A percentile compares a stretch with the other conserved stretches of the same genome.
phyloP scores from a whole-genome alignment of 495 filamentous ascomycete species.

The Filosporella fistucella region DNA sequence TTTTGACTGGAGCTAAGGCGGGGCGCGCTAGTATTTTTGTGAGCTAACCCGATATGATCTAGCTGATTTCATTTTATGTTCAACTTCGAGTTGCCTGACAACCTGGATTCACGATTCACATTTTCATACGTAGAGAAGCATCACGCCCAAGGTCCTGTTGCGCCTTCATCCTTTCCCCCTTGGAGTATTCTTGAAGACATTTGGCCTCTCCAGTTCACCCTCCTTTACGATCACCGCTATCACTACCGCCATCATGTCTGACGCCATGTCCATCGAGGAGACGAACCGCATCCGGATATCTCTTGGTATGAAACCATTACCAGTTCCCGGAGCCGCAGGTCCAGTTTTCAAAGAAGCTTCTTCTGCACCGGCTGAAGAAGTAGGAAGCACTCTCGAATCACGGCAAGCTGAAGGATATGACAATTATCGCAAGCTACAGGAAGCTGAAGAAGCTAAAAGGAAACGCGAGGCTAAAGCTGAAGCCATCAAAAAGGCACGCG shows the following conservation, averaged over 20 bases:
- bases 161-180: no score
- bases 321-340: slow-evolving; percentile 63
- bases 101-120: no score
- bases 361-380: slow-evolving; percentile 53
- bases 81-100: no score
- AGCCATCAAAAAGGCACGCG: slow-evolving; percentile 83
- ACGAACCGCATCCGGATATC: slow-evolving; percentile 89
- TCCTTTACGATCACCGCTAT: no score
- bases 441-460: slow-evolving; percentile 59
- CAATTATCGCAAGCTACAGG: slow-evolving; percentile 49
- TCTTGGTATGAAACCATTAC: slow-evolving; percentile 86
- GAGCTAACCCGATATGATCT: not conserved
- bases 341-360: slow-evolving; percentile 56
- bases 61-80: no score
- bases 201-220: no score
- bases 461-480: slow-evolving; percentile 72
- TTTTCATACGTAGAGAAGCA: no score
- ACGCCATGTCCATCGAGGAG: slow-evolving; percentile 85
- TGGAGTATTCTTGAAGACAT: no score
- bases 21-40: not conserved
- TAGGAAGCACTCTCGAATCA: slow-evolving; percentile 71
- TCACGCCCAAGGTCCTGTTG: no score
- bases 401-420: slow-evolving; percentile 72
- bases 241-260: slow-evolving; percentile 54
- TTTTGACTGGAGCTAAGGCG: not conserved